Evolutionary conservation across 192 early-diverging fungal species (phyloP), one percentile per base, ranked within the genome.

Genomic region (Gonapodya prolifera): DNA sequence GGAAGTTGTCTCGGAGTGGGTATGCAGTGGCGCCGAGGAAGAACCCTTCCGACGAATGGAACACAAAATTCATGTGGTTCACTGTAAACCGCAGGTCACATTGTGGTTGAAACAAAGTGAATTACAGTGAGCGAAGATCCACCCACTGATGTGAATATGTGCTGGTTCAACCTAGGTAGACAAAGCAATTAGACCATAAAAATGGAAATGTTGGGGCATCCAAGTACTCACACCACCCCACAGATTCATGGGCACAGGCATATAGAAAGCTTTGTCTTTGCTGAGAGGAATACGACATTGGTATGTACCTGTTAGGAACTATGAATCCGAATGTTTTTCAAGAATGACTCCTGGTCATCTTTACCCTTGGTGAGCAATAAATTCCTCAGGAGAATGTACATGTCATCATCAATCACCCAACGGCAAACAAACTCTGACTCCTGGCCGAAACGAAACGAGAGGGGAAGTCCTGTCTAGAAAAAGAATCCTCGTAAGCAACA

Each of bases 1-100:
- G 71, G 31, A 73, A 73, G 71, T 73, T 18, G 29, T 73, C 71
- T 16, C 71, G 71, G 28, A 73, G 71, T 8, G 71, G 71, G 32
- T 73, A 73, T 29, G 71, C 71, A 2, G 71, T 13, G 31, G 31
- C 71, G 8, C 71, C 71, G 18, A 73, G 28, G 8, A 73, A 32
- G 31, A 73, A 73, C 2, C 71, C 71, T 32, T 73, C 71, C 31
- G 71, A 18, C 16, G 18, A 2, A 29, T 73, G 71, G 71, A 73
- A 73, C 28, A 30, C 32, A 8, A 73, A 30, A 29, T 18, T 30
- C 18, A 73, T 30, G 32, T 73, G 71, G 71, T 73, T 73, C 71
- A 73, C 45, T 61, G 8, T 61, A 61, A 61, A 61, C 8, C 8
- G 45, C n/a, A n/a, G n/a, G n/a, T n/a, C n/a, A n/a, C n/a, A n/a